Evolutionary conservation across 2,329 filamentous ascomycete genomes (phyloP), one percentile per base, ranked within the genome.

Genomic region (Trichothecium roseum): DNA sequence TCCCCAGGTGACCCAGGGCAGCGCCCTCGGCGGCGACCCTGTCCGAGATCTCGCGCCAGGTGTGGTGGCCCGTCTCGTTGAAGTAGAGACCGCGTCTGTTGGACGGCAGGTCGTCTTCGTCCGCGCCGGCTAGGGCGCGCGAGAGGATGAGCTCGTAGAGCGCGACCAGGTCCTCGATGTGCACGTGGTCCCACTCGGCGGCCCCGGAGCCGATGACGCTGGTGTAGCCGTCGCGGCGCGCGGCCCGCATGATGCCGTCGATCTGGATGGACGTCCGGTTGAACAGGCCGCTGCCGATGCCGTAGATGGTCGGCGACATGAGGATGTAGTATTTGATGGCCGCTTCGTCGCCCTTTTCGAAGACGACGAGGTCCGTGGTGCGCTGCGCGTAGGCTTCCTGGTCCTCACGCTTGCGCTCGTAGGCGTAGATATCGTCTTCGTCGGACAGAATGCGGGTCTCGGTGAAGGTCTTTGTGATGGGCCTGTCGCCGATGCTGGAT

Each of bases 251-350:
- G 8, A 61, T 40, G 10, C 40, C 44, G 15, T 44, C 59, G 15
- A 66, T 51, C 40, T 67, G 59, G 15, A 61, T 52, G 12, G 58
- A 58, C 1, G 43, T 40, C 6, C 42, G 49, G 28, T 67, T 61
- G 44, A 64, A 68, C 0, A 54, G 43, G 1, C 64, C 66, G 1
- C 49, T 54, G 7, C 65, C 63, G 2, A 43, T 38, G 16, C 68
- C 68, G 43, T 62, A 72, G 32, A 72, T 64, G 3, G 57, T 55
- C 1, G 64, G 64, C 1, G 56, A 52, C 56, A 65, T 66, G 31
- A 72, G 51, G 32, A 68, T 55, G 30, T 62, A 52, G 0, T 67
- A 64, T 37, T 59, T 59, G 2, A 73, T 58, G 3, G 56, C 55
- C 1, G 52, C 29, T n/a, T 53, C 48, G 13, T 62, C 41, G 2